Base-by-base conservation (phyloP, 2,329 filamentous ascomycete genomes). In the Nemania sp. region DNA sequence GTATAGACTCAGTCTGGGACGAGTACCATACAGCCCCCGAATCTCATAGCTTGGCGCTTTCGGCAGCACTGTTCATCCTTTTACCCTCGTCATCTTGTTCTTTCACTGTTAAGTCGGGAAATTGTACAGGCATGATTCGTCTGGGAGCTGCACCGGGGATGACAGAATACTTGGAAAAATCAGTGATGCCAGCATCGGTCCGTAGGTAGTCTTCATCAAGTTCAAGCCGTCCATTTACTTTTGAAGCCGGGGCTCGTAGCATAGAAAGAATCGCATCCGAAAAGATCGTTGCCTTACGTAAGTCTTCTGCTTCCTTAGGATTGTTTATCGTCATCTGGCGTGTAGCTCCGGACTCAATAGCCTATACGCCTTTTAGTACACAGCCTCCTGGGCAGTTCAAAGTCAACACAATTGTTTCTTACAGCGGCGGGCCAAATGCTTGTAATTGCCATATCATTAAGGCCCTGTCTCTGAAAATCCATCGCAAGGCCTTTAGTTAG, bases 151-250 rank as follows among this genome's bases (percentile, higher is more conserved):
- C 12, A 1, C 64, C 66, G 0, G 66, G 62, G 8, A 69, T 77
- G n/a, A 93, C 69, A 28, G 78, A 82, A 68, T 95, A 95, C 64
- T 83, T 81, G 0, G 78, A 79, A 63, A 95, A 94, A 67, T 95
- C 89, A 0, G 72, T 77, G 3, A 91, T 76, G 1, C 86, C 84
- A 17, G 73, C 77, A 54, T 86, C 77, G 6, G 80, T 75, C 15
- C 88, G 77, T 24, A 95, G 75, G 61, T 91, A 94, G 66, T 95
- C 90, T 68, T 95, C 90, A 64, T 95, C 91, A 1, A 91, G 80
- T 54, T 86, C 78, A 5, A 93, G 73, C 37, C 82, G 72, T 0
- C 90, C 91, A 66, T 90, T 95, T 19, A 94, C 86, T 4, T 71
- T 70, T 0, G 73, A 59, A 0, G 82, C 72, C 0, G 86, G 82